Evolutionary conservation across 371 early-diverging fungal species (phyloP).

Genomic region (Smittium culicis): DNA sequence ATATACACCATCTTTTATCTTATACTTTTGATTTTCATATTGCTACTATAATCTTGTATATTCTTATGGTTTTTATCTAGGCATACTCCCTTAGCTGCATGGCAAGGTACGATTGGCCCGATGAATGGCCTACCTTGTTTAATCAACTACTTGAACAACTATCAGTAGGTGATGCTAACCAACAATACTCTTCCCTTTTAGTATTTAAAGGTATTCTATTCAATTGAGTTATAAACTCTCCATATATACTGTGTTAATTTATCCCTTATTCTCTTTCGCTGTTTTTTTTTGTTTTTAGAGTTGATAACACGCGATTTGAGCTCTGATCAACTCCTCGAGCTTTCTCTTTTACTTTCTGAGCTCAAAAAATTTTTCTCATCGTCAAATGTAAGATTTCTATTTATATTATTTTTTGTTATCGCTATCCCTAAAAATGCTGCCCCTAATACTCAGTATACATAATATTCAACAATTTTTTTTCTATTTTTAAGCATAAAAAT

Average conservation of each 20-base stretch:
- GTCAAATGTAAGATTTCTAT: constrained; percentile 23
- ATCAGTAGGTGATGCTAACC: constrained; percentile 46
- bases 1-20: too few relatives aligned
- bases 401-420: not conserved
- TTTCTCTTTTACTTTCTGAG: constrained; percentile 72
- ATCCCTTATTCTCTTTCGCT: not conserved
- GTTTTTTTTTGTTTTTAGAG: constrained; percentile 32
- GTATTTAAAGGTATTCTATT: constrained; percentile 37
- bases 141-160: constrained; percentile 55
- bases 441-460: too few relatives aligned
- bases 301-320: constrained; percentile 75
- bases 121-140: constrained; percentile 84
- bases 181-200: constrained; percentile 76
- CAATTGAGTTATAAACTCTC: too few relatives aligned
- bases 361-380: constrained; percentile 54
- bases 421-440: too few relatives aligned
- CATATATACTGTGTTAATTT: too few relatives aligned
- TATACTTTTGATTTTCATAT: too few relatives aligned
- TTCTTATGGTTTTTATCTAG: too few relatives aligned
- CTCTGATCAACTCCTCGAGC: constrained; percentile 63
- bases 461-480: too few relatives aligned
- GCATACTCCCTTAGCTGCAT: constrained; percentile 78
- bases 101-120: constrained; percentile 86
- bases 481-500: too few relatives aligned
- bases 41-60: too few relatives aligned